These are phyloP conservation scores for Castanospermum australe DNA, from an alignment of 306 rosid genomes.

Conservation along the genomic window DNA sequence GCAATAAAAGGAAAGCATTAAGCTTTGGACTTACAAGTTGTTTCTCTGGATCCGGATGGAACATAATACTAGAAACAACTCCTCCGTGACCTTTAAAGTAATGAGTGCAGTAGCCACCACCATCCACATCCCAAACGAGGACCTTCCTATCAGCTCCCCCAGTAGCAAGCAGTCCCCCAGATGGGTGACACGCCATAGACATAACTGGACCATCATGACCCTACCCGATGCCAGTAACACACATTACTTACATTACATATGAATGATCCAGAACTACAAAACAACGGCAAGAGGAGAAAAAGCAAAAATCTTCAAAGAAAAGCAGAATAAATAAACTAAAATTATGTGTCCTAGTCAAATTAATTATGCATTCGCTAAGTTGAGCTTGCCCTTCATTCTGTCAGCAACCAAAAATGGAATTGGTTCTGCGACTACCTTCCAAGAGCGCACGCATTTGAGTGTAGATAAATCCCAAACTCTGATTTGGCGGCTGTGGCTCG, in stretches of 20 bases:
- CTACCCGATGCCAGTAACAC: constrained; percentile 34
- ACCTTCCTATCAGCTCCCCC: constrained; percentile 95
- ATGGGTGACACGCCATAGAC: constrained; percentile 84
- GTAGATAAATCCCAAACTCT: constrained; percentile 87
- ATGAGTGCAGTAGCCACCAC: constrained; percentile 95
- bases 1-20: background rate
- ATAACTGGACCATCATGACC: constrained; percentile 97
- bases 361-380: no score
- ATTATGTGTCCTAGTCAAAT: no score
- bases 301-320: background rate
- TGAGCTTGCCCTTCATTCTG: no score
- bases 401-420: no score
- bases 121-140: constrained; percentile 92
- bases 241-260: background rate
- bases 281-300: background rate
- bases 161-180: constrained; percentile 90
- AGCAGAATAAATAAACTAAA: no score
- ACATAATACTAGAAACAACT: constrained; percentile 74
- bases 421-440: constrained; percentile 84
- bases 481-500: constrained; percentile 81
- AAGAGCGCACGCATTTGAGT: constrained; percentile 70
- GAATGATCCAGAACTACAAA: background rate
- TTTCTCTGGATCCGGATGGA: constrained; percentile 79
- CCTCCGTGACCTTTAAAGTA: constrained; percentile 84
- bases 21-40: constrained; percentile 56